Evolutionary conservation across 352 stramenopile genomes (phyloP).

Genomic region (Pilasporangium apinafurcum): DNA sequence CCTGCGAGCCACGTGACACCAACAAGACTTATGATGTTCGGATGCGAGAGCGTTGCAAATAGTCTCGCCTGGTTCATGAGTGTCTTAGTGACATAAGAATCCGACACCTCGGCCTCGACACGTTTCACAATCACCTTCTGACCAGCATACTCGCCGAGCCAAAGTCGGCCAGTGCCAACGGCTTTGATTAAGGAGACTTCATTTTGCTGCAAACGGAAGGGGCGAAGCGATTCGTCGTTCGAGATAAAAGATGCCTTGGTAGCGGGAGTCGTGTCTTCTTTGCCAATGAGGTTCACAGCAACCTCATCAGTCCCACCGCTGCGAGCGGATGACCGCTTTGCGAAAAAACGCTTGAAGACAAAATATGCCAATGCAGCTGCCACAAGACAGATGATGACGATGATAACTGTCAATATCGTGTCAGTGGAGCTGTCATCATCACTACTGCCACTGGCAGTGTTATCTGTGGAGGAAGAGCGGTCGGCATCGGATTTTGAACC

Average conservation of each 20-base stretch:
- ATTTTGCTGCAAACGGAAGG: slow-evolving; percentile 41
- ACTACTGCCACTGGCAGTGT: not conserved
- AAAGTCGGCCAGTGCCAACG: slow-evolving; percentile 38
- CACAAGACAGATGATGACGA: slow-evolving; percentile 34
- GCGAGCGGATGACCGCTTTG: slow-evolving; percentile 1
- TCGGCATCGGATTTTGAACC: not conserved
- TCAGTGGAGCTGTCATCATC: slow-evolving; percentile 3
- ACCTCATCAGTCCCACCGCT: slow-evolving; percentile 15
- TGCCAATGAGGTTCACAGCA: slow-evolving; percentile 38
- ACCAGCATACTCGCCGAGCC: slow-evolving; percentile 46
- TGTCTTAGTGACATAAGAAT: slow-evolving; percentile 50
- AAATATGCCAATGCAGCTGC: slow-evolving; percentile 27
- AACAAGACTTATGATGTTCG: slow-evolving; percentile 58
- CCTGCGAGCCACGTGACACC: slow-evolving; percentile 66
- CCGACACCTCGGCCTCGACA: slow-evolving; percentile 55
- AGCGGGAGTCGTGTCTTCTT: slow-evolving; percentile 21
- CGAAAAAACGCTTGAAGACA: slow-evolving; percentile 28
- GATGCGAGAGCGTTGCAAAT: slow-evolving; percentile 44
- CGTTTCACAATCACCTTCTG: slow-evolving; percentile 68
- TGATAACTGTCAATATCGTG: slow-evolving; percentile 44
- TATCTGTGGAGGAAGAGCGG: not conserved
- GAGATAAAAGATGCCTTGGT: slow-evolving; percentile 59
- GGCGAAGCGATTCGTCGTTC: slow-evolving; percentile 52
- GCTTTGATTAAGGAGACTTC: slow-evolving; percentile 54
- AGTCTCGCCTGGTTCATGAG: slow-evolving; percentile 47